Evolutionary conservation across 805 yeast genomes (phyloP).

Genomic region (Pichia eremophila): DNA sequence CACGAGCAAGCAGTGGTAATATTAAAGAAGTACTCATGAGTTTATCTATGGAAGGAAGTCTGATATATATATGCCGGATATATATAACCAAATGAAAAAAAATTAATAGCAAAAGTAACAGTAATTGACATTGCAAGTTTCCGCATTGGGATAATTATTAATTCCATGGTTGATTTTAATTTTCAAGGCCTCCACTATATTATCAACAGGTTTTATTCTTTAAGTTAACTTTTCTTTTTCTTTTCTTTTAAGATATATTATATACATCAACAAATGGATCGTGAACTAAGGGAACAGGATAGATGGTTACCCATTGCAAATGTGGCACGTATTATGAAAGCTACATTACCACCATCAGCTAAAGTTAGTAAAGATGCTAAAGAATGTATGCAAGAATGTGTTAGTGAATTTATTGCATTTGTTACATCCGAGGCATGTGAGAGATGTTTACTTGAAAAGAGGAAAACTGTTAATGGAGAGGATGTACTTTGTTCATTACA

Average conservation of each 20-base stretch:
- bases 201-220: too few relatives aligned
- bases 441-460: constrained; percentile 51
- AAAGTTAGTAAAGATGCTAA: constrained; percentile 74
- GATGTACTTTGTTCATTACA: constrained; percentile 57
- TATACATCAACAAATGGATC: constrained; percentile 20
- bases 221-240: too few relatives aligned
- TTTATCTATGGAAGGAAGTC: too few relatives aligned
- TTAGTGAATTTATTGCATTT: constrained; percentile 57
- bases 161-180: too few relatives aligned
- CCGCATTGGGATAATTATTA: too few relatives aligned
- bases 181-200: too few relatives aligned
- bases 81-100: too few relatives aligned
- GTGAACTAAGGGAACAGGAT: constrained; percentile 51
- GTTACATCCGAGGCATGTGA: constrained; percentile 60
- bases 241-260: too few relatives aligned
- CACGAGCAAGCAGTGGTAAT: background rate
- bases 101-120: too few relatives aligned
- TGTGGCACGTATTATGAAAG: constrained; percentile 70
- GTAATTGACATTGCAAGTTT: too few relatives aligned
- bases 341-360: constrained; percentile 61
- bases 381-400: constrained; percentile 65
- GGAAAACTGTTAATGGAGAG: constrained; percentile 65
- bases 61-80: too few relatives aligned
- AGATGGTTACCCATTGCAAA: constrained; percentile 56
- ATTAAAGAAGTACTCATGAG: background rate